Conservation (phyloP, 352 stramenopile genomes). For the Globisporangium megalacanthum region DNA sequence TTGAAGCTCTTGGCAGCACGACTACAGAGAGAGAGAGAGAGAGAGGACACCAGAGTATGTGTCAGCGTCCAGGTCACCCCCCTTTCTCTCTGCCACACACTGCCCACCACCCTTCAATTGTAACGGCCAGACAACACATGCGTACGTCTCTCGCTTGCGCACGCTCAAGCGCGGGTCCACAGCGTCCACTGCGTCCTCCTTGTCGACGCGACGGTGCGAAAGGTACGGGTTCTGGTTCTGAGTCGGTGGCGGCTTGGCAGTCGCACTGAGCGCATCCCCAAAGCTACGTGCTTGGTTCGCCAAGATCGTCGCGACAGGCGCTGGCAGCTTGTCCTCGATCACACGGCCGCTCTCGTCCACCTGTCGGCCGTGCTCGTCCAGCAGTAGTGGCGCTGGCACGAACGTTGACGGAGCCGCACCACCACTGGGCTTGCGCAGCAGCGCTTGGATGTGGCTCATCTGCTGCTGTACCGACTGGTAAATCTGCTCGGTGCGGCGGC, state of each 20-base stretch:
- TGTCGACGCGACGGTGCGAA: conserved; percentile 65
- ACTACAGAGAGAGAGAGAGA: conserved; percentile 22
- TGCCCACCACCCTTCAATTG: neutral
- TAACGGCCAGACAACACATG: conserved; percentile 9
- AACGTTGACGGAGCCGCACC: conserved; percentile 23
- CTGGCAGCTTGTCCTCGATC: conserved; percentile 38
- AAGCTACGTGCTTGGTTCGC: conserved; percentile 30
- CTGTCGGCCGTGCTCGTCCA: conserved; percentile 76
- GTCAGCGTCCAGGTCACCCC: neutral
- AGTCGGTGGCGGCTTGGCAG: conserved; percentile 9
- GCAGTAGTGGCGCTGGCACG: conserved; percentile 69
- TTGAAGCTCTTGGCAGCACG: conserved; percentile 76
- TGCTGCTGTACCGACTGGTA: conserved; percentile 82
- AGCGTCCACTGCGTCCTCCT: conserved; percentile 59
- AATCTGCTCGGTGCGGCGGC: conserved; percentile 64
- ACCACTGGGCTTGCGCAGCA: conserved; percentile 44
- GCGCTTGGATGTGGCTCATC: conserved; percentile 69
- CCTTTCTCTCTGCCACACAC: too few species aligned
- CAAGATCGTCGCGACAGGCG: conserved; percentile 42
- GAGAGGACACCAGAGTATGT: conserved; percentile 4
- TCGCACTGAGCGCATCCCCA: neutral
- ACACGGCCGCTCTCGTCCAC: conserved; percentile 72
- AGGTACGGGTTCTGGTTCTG: conserved; percentile 74
- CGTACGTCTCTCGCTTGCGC: conserved; percentile 78
- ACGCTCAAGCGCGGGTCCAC: conserved; percentile 74